Evolutionary conservation across 805 yeast species (phyloP).

Genomic region (Wickerhamia fluorescens): DNA sequence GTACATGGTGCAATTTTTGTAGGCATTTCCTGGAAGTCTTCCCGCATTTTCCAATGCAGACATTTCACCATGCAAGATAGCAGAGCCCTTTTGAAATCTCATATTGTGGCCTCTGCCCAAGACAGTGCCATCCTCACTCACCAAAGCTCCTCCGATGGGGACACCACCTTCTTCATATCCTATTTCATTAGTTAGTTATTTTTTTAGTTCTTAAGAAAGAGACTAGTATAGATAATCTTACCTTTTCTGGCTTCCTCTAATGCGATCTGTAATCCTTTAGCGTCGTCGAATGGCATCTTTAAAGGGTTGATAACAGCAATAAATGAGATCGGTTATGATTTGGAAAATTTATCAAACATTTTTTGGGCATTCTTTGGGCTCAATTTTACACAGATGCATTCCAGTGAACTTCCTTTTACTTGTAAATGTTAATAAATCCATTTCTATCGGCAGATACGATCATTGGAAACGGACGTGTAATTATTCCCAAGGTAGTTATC

Average conservation of each 20-base stretch:
- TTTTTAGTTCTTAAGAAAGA: background rate
- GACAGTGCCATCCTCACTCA: conserved; percentile 69
- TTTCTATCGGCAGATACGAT: conserved; percentile 59
- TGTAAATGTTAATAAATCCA: conserved; percentile 58
- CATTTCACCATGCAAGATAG: conserved; percentile 90
- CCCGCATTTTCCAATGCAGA: conserved; percentile 88
- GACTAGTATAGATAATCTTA: too few species aligned
- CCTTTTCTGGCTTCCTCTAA: conserved; percentile 64
- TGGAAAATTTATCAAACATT: too few species aligned
- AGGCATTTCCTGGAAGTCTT: conserved; percentile 69
- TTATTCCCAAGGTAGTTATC: conserved; percentile 41
- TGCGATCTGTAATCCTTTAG: conserved; percentile 60
- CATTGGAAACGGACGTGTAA: conserved; percentile 50
- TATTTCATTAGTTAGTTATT: conserved; percentile 11
- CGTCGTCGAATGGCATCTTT: conserved; percentile 54
- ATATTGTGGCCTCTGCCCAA: conserved; percentile 87
- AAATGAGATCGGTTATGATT: background rate
- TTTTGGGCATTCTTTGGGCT: too few species aligned
- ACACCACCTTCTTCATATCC: conserved; percentile 83
- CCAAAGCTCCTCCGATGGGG: conserved; percentile 77
- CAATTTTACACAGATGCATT: too few species aligned
- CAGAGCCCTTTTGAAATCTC: conserved; percentile 78
- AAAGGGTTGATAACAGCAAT: too few species aligned
- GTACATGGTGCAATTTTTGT: conserved; percentile 83
- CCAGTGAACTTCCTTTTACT: too few species aligned